Percentiles rank a stretch among this genome's conserved stretches.
These are phyloP conservation scores for Candida tammaniensis DNA, from an alignment of 805 yeast species.

Conservation along the genomic window DNA sequence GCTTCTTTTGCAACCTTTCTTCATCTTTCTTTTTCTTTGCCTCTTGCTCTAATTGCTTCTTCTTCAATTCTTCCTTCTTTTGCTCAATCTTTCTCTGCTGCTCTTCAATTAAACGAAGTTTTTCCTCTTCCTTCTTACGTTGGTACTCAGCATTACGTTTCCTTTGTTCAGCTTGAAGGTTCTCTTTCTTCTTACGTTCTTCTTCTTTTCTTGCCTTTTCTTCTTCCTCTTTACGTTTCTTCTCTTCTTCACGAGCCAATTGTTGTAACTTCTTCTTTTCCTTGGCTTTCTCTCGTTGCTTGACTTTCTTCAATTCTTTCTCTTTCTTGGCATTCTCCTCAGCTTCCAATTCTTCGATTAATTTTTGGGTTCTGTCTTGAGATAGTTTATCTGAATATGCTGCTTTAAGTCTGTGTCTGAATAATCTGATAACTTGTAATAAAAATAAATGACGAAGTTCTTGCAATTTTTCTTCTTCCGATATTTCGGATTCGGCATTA, in stretches of 20 bases:
- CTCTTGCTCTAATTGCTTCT: conserved; percentile 20
- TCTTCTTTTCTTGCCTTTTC: conserved; percentile 40
- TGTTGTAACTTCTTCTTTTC: conserved; percentile 67
- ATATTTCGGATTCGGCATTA: conserved; percentile 34
- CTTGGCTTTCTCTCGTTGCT: conserved; percentile 65
- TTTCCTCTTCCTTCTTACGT: conserved; percentile 46
- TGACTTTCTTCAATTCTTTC: conserved; percentile 61
- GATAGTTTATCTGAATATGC: conserved; percentile 82
- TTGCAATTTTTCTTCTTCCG: conserved; percentile 62
- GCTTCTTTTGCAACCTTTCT: conserved; percentile 18
- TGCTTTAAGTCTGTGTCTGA: conserved; percentile 68
- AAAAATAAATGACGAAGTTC: conserved; percentile 81
- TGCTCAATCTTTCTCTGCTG: conserved; percentile 29
- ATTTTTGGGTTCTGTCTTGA: conserved; percentile 61
- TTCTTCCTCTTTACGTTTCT: conserved; percentile 51
- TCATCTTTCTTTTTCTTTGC: conserved; percentile 21
- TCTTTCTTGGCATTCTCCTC: conserved; percentile 65
- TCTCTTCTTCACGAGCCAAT: conserved; percentile 61
- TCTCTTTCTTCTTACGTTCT: conserved; percentile 29
- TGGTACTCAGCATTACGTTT: conserved; percentile 37
- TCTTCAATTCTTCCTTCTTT: conserved; percentile 26
- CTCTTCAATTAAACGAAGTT: conserved; percentile 42
- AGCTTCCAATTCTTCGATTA: conserved; percentile 67
- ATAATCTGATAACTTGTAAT: conserved; percentile 72
- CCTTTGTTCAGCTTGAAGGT: conserved; percentile 34